Base-by-base conservation (phyloP, 2,329 filamentous ascomycete species). In the Blumeria hordei region DNA sequence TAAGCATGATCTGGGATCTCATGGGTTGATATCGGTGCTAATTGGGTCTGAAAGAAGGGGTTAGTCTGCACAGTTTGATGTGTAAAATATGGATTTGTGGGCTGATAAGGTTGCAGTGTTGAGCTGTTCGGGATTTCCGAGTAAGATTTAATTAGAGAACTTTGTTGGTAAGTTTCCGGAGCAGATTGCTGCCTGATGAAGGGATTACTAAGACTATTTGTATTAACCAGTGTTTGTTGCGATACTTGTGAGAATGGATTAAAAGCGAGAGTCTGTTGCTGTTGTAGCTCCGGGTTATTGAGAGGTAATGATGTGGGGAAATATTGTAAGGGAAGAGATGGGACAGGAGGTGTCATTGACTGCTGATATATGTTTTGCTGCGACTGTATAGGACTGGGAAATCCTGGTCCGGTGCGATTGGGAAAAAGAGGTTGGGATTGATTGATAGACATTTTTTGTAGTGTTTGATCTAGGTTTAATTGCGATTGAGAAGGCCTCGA, bases 391-490 rank as follows among this genome's bases (percentile, higher is more conserved):
- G 67, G 69, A 60, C 54, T 58, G 51, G 63, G 60, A 47, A 74
- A 59, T 21, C 78, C 84, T 8, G 50, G 50, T 55, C 84, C 83
- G 0, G 85, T 88, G 55, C 81, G 80, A 62, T 88, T 79, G 7
- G 85, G 83, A 64, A 88, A 88, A 34, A 88, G 70, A 39, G 77
- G 77, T 60, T 79, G 78, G 43, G 60, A 59, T 21, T 60, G 56
- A 9, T 77, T 78, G 1, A 94, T 69, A 39, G 85, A 80, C 67
- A 94, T 74, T 58, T 77, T 79, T 64, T 88, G 81, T 63, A 94
- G 84, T 0, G 83, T 78, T 61, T 83, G 77, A 60, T 68, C 69
- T 14, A 66, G 56, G 58, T 71, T 69, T 55, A 71, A 68, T 37
- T 67, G 63, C 2, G 73, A 71, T 53, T 69, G 65, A 8, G 67